A percentile compares a stretch with the other conserved stretches of the same genome.
phyloP scores from a whole-genome alignment of 441 rosid genomes.

The Adansonia grandidieri region DNA sequence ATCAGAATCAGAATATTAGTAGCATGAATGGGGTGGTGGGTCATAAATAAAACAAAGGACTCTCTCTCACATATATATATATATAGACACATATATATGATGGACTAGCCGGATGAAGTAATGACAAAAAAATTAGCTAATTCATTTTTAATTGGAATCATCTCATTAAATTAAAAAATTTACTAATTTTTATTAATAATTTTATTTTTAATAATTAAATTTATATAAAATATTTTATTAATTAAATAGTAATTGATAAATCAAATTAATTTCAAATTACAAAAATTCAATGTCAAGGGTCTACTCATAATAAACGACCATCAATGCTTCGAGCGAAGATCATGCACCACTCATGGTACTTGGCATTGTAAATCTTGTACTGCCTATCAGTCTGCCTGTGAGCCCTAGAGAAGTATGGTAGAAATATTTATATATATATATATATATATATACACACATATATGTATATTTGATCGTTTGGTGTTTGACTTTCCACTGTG shows the following conservation, averaged over 20 bases:
- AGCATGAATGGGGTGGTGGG: constrained; percentile 24
- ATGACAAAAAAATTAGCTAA: too few species aligned
- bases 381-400: background rate
- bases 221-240: too few species aligned
- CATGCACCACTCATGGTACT: background rate
- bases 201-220: too few species aligned
- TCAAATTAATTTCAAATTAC: too few species aligned
- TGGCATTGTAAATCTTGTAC: background rate
- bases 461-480: background rate
- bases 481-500: background rate
- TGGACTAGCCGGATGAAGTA: too few species aligned
- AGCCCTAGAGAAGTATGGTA: background rate
- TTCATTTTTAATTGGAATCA: background rate
- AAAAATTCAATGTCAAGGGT: too few species aligned
- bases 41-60: constrained; percentile 30
- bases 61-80: background rate
- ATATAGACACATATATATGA: background rate
- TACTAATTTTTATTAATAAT: too few species aligned
- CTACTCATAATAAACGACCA: background rate
- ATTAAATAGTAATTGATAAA: too few species aligned
- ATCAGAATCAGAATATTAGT: constrained; percentile 19
- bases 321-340: constrained; percentile 14
- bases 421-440: too few species aligned
- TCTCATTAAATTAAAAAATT: too few species aligned
- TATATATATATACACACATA: background rate